Conservation (phyloP, 2,329 filamentous ascomycete species). For the Calonectria multiphialidica region DNA sequence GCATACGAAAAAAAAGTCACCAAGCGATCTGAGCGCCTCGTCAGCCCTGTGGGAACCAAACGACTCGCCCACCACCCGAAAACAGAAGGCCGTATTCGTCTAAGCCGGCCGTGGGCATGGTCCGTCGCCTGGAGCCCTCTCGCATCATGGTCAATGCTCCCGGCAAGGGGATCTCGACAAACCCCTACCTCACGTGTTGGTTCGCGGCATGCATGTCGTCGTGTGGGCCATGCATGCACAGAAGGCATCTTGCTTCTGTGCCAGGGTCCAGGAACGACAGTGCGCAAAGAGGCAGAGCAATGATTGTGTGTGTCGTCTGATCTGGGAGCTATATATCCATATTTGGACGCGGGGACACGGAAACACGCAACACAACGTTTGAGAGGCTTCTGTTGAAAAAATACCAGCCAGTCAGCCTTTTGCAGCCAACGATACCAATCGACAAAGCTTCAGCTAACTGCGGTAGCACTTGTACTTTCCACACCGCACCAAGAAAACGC, state of each 20-base stretch:
- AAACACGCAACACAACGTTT: too few relatives aligned
- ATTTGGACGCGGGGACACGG: too few relatives aligned
- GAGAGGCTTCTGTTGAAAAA: too few relatives aligned
- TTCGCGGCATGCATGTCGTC: too few relatives aligned
- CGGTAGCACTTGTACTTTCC: not conserved
- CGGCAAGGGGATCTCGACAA: not conserved
- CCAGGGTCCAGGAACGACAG: too few relatives aligned
- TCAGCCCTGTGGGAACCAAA: not conserved
- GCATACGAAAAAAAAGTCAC: not conserved
- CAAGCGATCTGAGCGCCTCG: not conserved
- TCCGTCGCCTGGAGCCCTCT: not conserved
- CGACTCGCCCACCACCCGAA: not conserved
- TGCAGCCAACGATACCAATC: not conserved
- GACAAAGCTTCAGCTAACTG: too few relatives aligned
- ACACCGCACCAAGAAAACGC: not conserved
- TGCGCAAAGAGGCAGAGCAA: too few relatives aligned
- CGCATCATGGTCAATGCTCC: not conserved
- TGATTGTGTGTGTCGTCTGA: too few relatives aligned
- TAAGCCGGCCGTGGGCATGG: not conserved
- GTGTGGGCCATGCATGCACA: not conserved
- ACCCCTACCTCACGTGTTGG: not conserved
- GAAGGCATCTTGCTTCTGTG: too few relatives aligned
- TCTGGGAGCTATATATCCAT: too few relatives aligned
- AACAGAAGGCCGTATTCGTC: not conserved
- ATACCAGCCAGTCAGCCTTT: too few relatives aligned